Evolutionary conservation across 257 asterid genomes (phyloP).

Genomic region (Ocimum tenuiflorum): DNA sequence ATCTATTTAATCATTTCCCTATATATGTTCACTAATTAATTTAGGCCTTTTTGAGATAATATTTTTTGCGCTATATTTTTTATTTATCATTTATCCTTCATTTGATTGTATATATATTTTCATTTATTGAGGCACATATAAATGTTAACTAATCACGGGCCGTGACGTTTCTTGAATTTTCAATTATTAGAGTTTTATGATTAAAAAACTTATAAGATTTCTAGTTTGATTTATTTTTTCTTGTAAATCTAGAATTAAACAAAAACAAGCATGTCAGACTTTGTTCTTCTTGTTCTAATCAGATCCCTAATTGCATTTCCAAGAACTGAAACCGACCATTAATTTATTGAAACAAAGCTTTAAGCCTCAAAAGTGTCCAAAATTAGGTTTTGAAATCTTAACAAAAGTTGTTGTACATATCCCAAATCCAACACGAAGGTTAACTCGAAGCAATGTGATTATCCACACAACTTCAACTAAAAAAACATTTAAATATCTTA

Average conservation of each 20-base stretch:
- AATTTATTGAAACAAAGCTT: neutral
- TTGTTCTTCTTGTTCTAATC: conserved; percentile 33
- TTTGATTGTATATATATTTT: too few species aligned
- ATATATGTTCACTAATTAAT: too few species aligned
- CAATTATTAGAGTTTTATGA: neutral
- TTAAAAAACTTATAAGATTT: neutral
- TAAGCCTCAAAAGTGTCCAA: conserved; percentile 16
- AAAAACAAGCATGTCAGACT: conserved; percentile 29
- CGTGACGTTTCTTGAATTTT: neutral
- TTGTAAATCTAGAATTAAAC: conserved; percentile 27
- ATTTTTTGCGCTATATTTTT: too few species aligned
- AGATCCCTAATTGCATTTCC: conserved; percentile 38
- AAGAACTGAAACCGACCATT: conserved; percentile 33
- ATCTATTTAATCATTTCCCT: too few species aligned
- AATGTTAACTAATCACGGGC: too few species aligned
- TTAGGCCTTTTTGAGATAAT: too few species aligned
- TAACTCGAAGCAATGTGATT: conserved; percentile 26
- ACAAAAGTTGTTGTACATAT: conserved; percentile 20
- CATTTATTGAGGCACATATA: too few species aligned
- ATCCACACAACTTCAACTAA: conserved; percentile 14
- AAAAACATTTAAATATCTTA: conserved; percentile 3
- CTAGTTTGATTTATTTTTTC: neutral
- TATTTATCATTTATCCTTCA: too few species aligned
- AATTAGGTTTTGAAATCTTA: conserved; percentile 31
- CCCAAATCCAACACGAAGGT: conserved; percentile 25